Evolutionary conservation across 768 basidiomycete genomes (phyloP).

Genomic region (Epithele typhae): DNA sequence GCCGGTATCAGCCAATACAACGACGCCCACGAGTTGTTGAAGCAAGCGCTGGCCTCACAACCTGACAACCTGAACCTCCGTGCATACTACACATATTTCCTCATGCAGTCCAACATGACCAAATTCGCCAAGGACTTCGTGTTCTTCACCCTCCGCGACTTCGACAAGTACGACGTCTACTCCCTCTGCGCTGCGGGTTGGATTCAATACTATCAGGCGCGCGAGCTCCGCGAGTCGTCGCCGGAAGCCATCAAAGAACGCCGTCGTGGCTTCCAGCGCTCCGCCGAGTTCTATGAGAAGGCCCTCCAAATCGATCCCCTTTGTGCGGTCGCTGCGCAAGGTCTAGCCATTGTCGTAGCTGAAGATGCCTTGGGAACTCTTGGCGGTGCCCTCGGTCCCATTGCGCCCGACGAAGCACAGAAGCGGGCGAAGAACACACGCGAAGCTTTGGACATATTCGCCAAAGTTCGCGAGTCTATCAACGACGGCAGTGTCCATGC

Average conservation of each 20-base stretch:
- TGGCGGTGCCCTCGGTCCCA: conserved; percentile 42
- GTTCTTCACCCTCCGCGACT: conserved; percentile 80
- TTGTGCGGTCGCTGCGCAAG: conserved; percentile 93
- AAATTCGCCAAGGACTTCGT: conserved; percentile 86
- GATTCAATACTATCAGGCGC: conserved; percentile 80
- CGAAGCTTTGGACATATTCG: conserved; percentile 86
- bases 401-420: conserved; percentile 56
- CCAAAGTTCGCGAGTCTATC: conserved; percentile 84
- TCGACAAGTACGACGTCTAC: conserved; percentile 85
- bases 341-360: conserved; percentile 89
- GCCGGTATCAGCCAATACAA: conserved; percentile 63
- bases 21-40: conserved; percentile 84
- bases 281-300: conserved; percentile 91
- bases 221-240: conserved; percentile 72
- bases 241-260: conserved; percentile 63
- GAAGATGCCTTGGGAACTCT: conserved; percentile 82
- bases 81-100: conserved; percentile 91
- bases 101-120: conserved; percentile 67
- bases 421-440: conserved; percentile 69
- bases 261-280: conserved; percentile 68
- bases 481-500: conserved; percentile 83
- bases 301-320: conserved; percentile 78
- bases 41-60: conserved; percentile 82
- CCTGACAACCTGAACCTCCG: conserved; percentile 80
- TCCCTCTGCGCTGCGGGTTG: conserved; percentile 87